Conservation (phyloP, 768 basidiomycete genomes). For the Paxillus ammoniavirescens region DNA sequence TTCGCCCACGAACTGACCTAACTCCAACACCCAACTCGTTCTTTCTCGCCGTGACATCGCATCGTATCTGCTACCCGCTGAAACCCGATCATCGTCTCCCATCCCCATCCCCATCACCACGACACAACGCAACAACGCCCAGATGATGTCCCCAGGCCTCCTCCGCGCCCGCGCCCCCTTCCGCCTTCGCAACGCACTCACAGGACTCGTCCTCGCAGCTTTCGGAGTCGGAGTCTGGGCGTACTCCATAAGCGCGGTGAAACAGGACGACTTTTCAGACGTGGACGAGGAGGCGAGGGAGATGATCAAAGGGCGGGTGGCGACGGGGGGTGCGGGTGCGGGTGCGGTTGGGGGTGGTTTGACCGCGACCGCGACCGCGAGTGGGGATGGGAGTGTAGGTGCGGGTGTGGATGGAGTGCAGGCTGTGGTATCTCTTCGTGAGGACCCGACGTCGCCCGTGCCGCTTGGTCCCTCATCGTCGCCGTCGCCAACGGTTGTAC, state of each 20-base stretch:
- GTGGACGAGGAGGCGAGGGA: slow-evolving; percentile 74
- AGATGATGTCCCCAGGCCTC: slow-evolving; percentile 88
- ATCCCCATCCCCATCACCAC: background rate
- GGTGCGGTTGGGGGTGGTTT: slow-evolving; percentile 18
- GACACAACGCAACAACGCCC: slow-evolving; percentile 3
- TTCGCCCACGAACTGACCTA: background rate
- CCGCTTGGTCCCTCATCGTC: background rate
- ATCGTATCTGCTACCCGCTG: no score
- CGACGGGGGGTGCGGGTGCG: background rate
- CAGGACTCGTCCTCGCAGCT: slow-evolving; percentile 65
- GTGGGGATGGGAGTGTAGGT: background rate
- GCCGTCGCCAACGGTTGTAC: background rate
- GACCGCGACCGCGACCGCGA: no score
- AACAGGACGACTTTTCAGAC: slow-evolving; percentile 90
- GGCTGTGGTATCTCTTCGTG: slow-evolving; percentile 16
- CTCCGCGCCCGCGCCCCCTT: slow-evolving; percentile 86
- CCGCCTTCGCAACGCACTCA: slow-evolving; percentile 72
- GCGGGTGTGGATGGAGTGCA: slow-evolving; percentile 23
- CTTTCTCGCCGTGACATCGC: no score
- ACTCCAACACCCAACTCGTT: background rate
- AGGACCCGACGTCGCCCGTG: background rate
- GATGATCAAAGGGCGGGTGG: slow-evolving; percentile 35
- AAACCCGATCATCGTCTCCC: no score
- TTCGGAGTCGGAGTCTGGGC: slow-evolving; percentile 85
- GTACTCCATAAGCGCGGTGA: slow-evolving; percentile 92